phyloP scores from a whole-genome alignment of 306 rosid species.

The Dryas drummondii region DNA sequence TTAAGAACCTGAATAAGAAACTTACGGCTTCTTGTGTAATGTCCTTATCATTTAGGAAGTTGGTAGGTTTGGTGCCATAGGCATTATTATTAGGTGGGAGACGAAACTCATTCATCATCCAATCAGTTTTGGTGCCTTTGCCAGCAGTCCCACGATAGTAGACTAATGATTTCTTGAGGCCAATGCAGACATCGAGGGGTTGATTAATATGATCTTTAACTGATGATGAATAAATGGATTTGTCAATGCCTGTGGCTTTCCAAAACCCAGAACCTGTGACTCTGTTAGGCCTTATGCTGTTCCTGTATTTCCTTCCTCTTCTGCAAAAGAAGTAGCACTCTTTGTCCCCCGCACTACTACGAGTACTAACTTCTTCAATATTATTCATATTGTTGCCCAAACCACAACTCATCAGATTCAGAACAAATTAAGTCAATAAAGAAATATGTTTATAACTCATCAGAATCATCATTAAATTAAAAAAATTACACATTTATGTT shows the following conservation, averaged over 20 bases:
- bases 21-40: slow-evolving; percentile 76
- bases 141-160: slow-evolving; percentile 90
- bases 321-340: slow-evolving; percentile 77
- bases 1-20: not conserved
- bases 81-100: slow-evolving; percentile 47
- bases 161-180: slow-evolving; percentile 89
- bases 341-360: slow-evolving; percentile 41
- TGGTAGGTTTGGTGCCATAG: slow-evolving; percentile 11
- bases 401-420: not conserved
- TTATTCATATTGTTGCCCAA: not conserved
- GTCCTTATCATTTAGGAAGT: slow-evolving; percentile 18
- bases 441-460: too few species aligned
- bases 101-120: slow-evolving; percentile 99
- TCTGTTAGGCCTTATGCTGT: slow-evolving; percentile 79
- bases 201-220: slow-evolving; percentile 16
- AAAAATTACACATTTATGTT: too few species aligned
- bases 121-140: slow-evolving; percentile 90
- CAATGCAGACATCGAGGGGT: slow-evolving; percentile 47
- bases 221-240: slow-evolving; percentile 40
- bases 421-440: not conserved
- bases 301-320: slow-evolving; percentile 82
- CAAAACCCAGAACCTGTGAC: slow-evolving; percentile 78
- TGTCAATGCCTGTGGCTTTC: slow-evolving; percentile 90
- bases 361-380: slow-evolving; percentile 42
- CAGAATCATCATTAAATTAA: too few species aligned